Evolutionary conservation across 164 flowering plant genomes (phyloP).

Genomic region (Tetrastigma voinierianum): DNA sequence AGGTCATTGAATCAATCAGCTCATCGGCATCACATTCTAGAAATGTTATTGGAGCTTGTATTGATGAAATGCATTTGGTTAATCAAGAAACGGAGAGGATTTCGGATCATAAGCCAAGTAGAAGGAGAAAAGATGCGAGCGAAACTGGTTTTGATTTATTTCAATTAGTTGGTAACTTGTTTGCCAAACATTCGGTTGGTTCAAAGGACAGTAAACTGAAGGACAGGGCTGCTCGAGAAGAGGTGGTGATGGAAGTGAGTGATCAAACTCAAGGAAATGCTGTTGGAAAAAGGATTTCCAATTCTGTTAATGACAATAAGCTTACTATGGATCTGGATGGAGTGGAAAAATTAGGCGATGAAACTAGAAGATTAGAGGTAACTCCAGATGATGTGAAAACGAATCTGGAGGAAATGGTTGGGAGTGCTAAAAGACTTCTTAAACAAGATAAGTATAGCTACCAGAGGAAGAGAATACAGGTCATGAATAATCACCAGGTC

Average conservation of each 20-base stretch:
- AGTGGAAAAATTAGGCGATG: constrained; percentile 2
- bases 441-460: constrained; percentile 27
- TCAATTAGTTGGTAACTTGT: constrained; percentile 41
- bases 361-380: constrained; percentile 14
- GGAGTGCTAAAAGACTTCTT: constrained; percentile 13
- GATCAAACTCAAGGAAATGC: constrained; percentile 17
- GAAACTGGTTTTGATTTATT: constrained; percentile 34
- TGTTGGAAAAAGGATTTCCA: constrained; percentile 22
- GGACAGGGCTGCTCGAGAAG: constrained; percentile 25
- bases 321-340: not conserved
- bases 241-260: constrained; percentile 12
- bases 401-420: constrained; percentile 11
- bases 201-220: constrained; percentile 35
- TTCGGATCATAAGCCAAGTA: constrained; percentile 36
- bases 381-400: constrained; percentile 13
- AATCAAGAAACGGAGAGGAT: too few species aligned
- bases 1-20: constrained; percentile 34
- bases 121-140: constrained; percentile 42
- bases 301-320: constrained; percentile 8
- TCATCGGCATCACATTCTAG: constrained; percentile 29
- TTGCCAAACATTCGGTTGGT: constrained; percentile 34
- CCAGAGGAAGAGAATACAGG: constrained; percentile 20
- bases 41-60: constrained; percentile 29
- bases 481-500: constrained; percentile 21
- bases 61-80: constrained; percentile 10